These are phyloP conservation scores for Fusarium bactridioides DNA, from an alignment of 2,329 filamentous ascomycete species.

Conservation along the genomic window DNA sequence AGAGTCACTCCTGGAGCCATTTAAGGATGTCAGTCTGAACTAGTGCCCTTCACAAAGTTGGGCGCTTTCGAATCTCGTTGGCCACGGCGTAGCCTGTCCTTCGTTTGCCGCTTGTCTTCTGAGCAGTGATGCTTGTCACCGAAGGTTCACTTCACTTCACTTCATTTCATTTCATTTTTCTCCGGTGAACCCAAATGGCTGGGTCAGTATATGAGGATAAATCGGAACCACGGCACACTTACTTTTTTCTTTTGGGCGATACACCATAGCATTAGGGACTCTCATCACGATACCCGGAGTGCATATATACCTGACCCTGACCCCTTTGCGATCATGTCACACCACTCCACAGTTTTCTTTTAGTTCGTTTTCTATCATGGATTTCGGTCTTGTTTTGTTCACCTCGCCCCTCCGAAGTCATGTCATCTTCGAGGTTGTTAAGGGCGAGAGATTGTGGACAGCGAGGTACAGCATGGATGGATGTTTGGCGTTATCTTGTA, in stretches of 20 bases:
- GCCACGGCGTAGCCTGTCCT: constrained; percentile 23
- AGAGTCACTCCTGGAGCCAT: constrained; percentile 52
- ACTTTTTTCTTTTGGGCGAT: constrained; percentile 39
- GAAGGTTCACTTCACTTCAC: background rate
- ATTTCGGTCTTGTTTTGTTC: constrained; percentile 24
- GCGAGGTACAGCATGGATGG: constrained; percentile 38
- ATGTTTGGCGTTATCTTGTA: constrained; percentile 44
- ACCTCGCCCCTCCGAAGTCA: constrained; percentile 23
- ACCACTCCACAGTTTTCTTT: constrained; percentile 48
- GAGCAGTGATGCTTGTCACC: constrained; percentile 7
- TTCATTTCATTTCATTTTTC: constrained; percentile 4
- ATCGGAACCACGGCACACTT: constrained; percentile 46
- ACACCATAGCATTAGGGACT: constrained; percentile 48
- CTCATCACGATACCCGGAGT: constrained; percentile 53
- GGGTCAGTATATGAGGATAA: constrained; percentile 29
- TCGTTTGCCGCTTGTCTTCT: constrained; percentile 5
- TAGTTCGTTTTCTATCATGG: constrained; percentile 21
- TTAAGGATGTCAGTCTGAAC: constrained; percentile 38
- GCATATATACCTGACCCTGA: constrained; percentile 46
- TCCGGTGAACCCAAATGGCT: constrained; percentile 18
- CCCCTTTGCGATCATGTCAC: constrained; percentile 46
- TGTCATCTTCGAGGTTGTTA: constrained; percentile 24
- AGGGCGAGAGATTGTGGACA: constrained; percentile 30
- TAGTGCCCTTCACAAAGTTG: background rate
- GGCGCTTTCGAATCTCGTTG: background rate